Evolutionary conservation across 2,329 filamentous ascomycete genomes (phyloP).

Genomic region (Fusarium pseudograminearum): DNA sequence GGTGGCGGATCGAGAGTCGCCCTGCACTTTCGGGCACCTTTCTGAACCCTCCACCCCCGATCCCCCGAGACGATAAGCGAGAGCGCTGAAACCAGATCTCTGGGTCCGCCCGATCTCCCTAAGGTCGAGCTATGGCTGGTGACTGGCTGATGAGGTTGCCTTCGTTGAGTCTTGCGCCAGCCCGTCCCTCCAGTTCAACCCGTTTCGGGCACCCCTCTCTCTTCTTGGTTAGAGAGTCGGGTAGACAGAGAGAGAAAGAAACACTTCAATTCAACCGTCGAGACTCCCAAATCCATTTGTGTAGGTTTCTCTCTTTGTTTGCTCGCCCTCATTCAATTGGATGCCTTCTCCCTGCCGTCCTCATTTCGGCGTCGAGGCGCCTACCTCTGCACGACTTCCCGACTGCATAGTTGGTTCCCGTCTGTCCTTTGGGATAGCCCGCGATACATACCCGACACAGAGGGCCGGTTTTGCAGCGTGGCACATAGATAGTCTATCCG

Average conservation of each 20-base stretch:
- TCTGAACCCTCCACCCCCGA: conserved; percentile 15
- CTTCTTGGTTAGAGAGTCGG: conserved; percentile 19
- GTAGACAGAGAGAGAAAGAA: conserved; percentile 1
- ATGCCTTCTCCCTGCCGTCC: neutral
- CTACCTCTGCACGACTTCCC: conserved; percentile 8
- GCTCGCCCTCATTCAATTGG: neutral
- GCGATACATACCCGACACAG: conserved; percentile 10
- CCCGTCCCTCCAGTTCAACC: conserved; percentile 4
- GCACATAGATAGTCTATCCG: neutral
- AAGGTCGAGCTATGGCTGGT: neutral
- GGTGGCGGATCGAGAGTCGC: conserved; percentile 31
- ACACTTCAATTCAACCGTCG: conserved; percentile 25
- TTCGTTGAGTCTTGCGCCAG: conserved; percentile 30
- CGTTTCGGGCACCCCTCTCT: conserved; percentile 23
- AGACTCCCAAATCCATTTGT: conserved; percentile 13
- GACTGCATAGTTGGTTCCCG: neutral
- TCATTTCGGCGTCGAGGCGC: conserved; percentile 2
- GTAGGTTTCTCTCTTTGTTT: conserved; percentile 15
- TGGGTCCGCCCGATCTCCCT: conserved; percentile 42
- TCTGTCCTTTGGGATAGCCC: neutral
- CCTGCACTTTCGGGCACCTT: conserved; percentile 6
- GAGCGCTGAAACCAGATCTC: conserved; percentile 50
- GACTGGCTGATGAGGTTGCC: conserved; percentile 8
- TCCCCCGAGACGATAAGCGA: conserved; percentile 50
- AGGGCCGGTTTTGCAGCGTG: conserved; percentile 13